Evolutionary conservation across 2,329 filamentous ascomycete genomes (phyloP).

Genomic region (Madurella mycetomatis): DNA sequence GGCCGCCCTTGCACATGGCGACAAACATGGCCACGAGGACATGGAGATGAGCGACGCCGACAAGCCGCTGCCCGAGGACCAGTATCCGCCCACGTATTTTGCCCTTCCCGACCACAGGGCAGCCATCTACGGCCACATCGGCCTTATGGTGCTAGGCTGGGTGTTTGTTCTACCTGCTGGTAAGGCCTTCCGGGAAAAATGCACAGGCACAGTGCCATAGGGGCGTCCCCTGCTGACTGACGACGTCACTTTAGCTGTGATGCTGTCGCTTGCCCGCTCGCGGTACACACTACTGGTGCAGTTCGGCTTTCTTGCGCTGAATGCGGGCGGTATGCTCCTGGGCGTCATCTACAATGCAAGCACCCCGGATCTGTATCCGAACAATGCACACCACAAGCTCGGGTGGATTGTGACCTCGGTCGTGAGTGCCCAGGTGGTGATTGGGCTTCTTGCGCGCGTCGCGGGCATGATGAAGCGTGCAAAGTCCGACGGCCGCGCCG

Average conservation of each 20-base stretch:
- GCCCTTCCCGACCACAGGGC: conserved; percentile 47
- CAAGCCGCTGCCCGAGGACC: conserved; percentile 26
- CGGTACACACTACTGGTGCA: conserved; percentile 67
- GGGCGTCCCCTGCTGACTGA: not conserved
- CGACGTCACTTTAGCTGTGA: conserved; percentile 58
- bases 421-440: conserved; percentile 62
- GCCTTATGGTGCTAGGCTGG: conserved; percentile 68
- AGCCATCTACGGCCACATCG: conserved; percentile 65
- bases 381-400: conserved; percentile 83
- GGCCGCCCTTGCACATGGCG: conserved; percentile 29
- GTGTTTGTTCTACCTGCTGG: conserved; percentile 67
- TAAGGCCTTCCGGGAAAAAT: conserved; percentile 36
- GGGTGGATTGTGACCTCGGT: conserved; percentile 80
- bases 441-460: conserved; percentile 62
- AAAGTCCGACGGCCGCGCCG: conserved; percentile 14
- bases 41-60: conserved; percentile 28
- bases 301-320: conserved; percentile 60
- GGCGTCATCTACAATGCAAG: conserved; percentile 70
- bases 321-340: conserved; percentile 60
- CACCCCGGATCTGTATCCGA: conserved; percentile 80
- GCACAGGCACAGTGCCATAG: not conserved
- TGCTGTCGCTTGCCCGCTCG: conserved; percentile 80
- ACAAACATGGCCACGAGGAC: conserved; percentile 18
- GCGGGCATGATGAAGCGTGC: conserved; percentile 39
- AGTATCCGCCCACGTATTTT: conserved; percentile 55